Evolutionary conservation across 768 basidiomycete species (phyloP).

Genomic region (Mrakia gelida): DNA sequence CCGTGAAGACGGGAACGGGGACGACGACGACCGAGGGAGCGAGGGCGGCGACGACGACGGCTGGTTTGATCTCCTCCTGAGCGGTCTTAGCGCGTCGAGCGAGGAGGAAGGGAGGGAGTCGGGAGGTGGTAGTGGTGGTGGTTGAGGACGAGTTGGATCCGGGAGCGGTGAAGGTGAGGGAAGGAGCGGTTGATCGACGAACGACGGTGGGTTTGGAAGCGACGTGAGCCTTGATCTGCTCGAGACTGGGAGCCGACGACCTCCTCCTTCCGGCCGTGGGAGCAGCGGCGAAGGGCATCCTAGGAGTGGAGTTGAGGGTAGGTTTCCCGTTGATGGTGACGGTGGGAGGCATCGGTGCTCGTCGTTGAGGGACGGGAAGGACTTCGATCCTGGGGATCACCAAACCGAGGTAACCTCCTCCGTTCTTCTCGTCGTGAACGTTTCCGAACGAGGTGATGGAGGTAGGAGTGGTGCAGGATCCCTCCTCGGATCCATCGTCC

Average conservation of each 20-base stretch:
- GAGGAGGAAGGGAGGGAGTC: conserved; percentile 6
- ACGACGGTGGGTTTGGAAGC: not conserved
- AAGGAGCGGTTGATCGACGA: conserved; percentile 11
- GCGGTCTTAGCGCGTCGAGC: not conserved
- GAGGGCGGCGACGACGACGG: not conserved
- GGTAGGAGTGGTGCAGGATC: conserved; percentile 2
- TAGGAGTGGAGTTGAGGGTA: not conserved
- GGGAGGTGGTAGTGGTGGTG: not conserved
- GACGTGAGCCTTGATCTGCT: not conserved
- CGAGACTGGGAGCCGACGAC: not conserved
- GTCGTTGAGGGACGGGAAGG: conserved; percentile 7
- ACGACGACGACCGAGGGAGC: not conserved
- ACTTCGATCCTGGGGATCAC: conserved; percentile 6
- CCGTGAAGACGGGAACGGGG: conserved; percentile 12
- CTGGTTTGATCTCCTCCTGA: not conserved
- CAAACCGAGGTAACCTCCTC: not conserved
- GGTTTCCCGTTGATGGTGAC: not conserved
- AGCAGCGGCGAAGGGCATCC: not conserved
- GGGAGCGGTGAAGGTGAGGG: not conserved
- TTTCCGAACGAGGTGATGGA: not conserved
- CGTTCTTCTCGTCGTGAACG: not conserved
- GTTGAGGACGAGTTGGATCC: not conserved
- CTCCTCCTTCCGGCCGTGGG: not conserved
- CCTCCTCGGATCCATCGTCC: conserved; percentile 1
- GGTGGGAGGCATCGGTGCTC: not conserved